A percentile compares a stretch with the other conserved stretches of the same genome.
Evolutionary conservation across 352 stramenopile species (phyloP).

Genomic region (Phytophthora hibernalis): DNA sequence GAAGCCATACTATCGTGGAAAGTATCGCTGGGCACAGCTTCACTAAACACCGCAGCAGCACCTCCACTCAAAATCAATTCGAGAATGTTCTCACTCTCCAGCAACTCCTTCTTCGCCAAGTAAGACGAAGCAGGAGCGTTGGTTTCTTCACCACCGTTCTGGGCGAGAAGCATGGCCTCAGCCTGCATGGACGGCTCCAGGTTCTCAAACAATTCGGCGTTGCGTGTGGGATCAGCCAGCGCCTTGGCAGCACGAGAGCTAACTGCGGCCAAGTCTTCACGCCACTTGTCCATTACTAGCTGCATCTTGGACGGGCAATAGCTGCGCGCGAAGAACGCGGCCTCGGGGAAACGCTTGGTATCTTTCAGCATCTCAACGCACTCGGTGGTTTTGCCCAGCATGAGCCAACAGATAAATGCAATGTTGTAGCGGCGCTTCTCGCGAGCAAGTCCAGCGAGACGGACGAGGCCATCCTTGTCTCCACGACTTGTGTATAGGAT

Average conservation of each 20-base stretch:
- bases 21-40: slow-evolving; percentile 14
- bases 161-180: slow-evolving; percentile 91
- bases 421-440: slow-evolving; percentile 95
- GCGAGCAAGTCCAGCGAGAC: slow-evolving; percentile 89
- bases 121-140: slow-evolving; percentile 76
- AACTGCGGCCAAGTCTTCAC: slow-evolving; percentile 90
- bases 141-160: slow-evolving; percentile 69
- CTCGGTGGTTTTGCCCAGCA: slow-evolving; percentile 95
- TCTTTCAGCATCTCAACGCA: slow-evolving; percentile 96
- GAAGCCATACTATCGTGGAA: slow-evolving; percentile 27
- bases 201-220: slow-evolving; percentile 97
- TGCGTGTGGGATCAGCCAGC: slow-evolving; percentile 92
- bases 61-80: slow-evolving; percentile 51
- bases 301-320: slow-evolving; percentile 97
- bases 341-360: slow-evolving; percentile 96
- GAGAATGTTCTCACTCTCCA: slow-evolving; percentile 73
- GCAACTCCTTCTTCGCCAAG: slow-evolving; percentile 62
- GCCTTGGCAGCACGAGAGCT: slow-evolving; percentile 94
- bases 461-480: slow-evolving; percentile 92
- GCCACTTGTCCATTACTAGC: slow-evolving; percentile 97
- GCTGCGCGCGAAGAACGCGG: slow-evolving; percentile 98
- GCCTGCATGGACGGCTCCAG: slow-evolving; percentile 94
- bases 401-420: slow-evolving; percentile 95
- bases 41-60: slow-evolving; percentile 16
- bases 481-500: slow-evolving; percentile 97